Evolutionary conservation across 169 alveolate species (phyloP).

Genomic region (Theileria luwenshuni): DNA sequence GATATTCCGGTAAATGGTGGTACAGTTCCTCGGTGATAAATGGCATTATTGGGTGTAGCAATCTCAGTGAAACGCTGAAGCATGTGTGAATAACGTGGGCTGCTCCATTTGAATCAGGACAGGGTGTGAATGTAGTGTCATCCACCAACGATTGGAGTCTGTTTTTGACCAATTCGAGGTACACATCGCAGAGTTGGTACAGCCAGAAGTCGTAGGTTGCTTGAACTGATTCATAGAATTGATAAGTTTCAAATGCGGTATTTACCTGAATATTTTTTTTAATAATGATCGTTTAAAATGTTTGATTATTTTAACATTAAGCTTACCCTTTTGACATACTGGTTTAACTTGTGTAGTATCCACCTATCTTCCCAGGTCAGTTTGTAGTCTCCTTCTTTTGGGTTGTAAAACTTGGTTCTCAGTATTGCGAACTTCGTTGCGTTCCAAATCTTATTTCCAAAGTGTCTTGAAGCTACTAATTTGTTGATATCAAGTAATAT

Average conservation of each 20-base stretch:
- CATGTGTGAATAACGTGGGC: slow-evolving; percentile 75
- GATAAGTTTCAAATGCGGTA: slow-evolving; percentile 85
- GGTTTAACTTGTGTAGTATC: slow-evolving; percentile 90
- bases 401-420: slow-evolving; percentile 33
- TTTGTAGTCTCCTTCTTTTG: slow-evolving; percentile 33
- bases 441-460: slow-evolving; percentile 98
- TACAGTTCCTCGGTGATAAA: slow-evolving; percentile 96
- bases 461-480: slow-evolving; percentile 95
- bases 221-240: slow-evolving; percentile 93
- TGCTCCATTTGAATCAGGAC: slow-evolving; percentile 54
- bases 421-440: slow-evolving; percentile 90
- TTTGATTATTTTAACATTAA: neutral
- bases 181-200: slow-evolving; percentile 95
- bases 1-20: slow-evolving; percentile 86
- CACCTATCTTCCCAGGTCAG: slow-evolving; percentile 92
- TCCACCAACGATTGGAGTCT: slow-evolving; percentile 71
- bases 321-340: slow-evolving; percentile 65
- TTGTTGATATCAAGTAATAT: slow-evolving; percentile 95
- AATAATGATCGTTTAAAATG: neutral
- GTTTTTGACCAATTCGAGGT: slow-evolving; percentile 92
- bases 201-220: slow-evolving; percentile 94
- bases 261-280: slow-evolving; percentile 56
- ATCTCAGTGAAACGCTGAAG: slow-evolving; percentile 83
- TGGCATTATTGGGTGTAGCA: slow-evolving; percentile 98
- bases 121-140: slow-evolving; percentile 14